Base-by-base conservation (phyloP, 805 yeast species). In the Metschnikowia anglica region DNA sequence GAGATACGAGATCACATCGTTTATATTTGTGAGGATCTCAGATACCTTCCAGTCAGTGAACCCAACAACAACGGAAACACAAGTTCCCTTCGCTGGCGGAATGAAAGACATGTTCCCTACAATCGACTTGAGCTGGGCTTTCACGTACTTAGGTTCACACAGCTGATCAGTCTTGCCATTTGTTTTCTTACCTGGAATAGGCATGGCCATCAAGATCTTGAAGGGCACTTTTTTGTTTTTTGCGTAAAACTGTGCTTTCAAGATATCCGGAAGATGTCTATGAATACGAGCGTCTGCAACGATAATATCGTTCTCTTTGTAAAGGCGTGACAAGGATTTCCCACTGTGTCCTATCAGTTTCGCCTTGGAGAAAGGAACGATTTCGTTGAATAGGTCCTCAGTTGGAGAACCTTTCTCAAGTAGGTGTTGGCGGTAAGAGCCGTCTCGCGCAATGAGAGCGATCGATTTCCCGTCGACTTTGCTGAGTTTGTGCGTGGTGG, bases 401-500 rank as follows among this genome's bases (percentile, higher is more conserved):
- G 89, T 81, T 1, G 76, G 71, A 1, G 79, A 67, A 13, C 71
- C 78, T 44, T 73, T 72, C 21, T 63, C 65, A 5, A 71, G 66
- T 4, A 85, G 58, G 4, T 73, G 69, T 9, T 67, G 68, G 26
- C 80, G 68, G 53, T 79, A 85, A 4, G 83, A 76, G 1, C 91
- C 90, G 55, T 87, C 93, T 49, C 83, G 85, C 7, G 91, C 83
- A 11, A 88, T 72, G 15, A 88, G 66, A 3, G 85, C 58, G 4
- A 85, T 73, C 17, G 79, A 66, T 37, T 74, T 66, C 16, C 75
- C 74, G 16, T 73, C 72, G 2, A 78, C 58, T 43, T 69, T 71
- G 39, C 73, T 74, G 43, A 84, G 59, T 48, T 76, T 73, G 49
- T 74, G 66, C 0, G 77, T 70, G 10, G 85, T 49, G 3, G 88